Base-by-base conservation (phyloP, 768 basidiomycete species). In the Megacollybia marginata region DNA sequence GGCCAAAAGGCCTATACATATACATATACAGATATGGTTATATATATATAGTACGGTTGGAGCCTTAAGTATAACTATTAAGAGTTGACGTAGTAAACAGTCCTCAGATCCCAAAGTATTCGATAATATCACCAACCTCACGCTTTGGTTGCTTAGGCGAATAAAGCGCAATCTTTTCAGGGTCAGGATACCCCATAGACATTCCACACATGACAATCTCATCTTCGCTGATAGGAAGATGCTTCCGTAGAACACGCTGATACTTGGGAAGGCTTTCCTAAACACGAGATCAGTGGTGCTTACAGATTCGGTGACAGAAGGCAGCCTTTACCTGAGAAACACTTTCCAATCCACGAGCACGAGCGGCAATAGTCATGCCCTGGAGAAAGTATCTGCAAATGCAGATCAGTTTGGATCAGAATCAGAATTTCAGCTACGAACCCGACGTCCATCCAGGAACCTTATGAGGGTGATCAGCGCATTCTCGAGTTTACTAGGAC, bases 381-480 rank as follows among this genome's bases (percentile, higher is more conserved):
- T 57, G 54, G 48, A 57, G 48, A 16, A 55, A 54, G 51, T 53
- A 42, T 12, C 50, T 48, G 42, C 9, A 18, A 18, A 18, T 38
- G 2, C 13, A 5, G 6, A 18, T 28, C 4, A 36, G 31, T 5
- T 28, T 48, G 1, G 31, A 11, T 13, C n/a, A 19, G 2, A 18
- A 33, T 4, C 34, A 23, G 16, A 31, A 3, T 32, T n/a, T 15
- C 11, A 13, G 34, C 19, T 38, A 28, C 23, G 23, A 20, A 55
- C 54, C 50, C 55, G 7, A 56, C 46, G 34, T 56, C 55, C 46
- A 56, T 44, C 55, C 55, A 56, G 1, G 55, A 53, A 9, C 52
- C 38, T 28, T 44, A 40, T 15, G 33, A 44, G 16, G 43, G 40
- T 13, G 34, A 15, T 40, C 23, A 19, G 49, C 42, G 32, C 9